Conservation (phyloP, 2,329 filamentous ascomycete genomes). For the Diplodia scrobiculata region DNA sequence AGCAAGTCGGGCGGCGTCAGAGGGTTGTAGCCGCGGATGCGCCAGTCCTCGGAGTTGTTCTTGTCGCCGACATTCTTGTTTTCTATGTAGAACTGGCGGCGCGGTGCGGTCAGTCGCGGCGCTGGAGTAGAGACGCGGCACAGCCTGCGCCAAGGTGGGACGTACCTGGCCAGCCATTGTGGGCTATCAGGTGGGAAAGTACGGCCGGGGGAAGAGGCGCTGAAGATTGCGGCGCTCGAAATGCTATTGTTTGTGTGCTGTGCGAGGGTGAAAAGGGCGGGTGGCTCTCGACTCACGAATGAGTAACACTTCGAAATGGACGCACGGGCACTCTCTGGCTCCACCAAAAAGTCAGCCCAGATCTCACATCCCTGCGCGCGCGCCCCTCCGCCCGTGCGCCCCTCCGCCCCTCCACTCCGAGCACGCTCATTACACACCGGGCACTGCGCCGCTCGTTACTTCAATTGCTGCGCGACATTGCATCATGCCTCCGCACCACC, state of each 20-base stretch:
- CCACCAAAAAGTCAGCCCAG: constrained; percentile 7
- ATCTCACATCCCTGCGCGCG: background rate
- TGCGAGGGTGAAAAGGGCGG: background rate
- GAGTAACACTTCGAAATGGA: constrained; percentile 16
- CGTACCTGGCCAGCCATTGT: constrained; percentile 25
- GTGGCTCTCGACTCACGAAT: constrained; percentile 6
- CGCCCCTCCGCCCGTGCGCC: background rate
- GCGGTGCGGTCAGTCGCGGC: constrained; percentile 7
- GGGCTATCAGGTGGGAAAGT: background rate
- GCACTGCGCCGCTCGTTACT: background rate
- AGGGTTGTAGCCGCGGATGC: constrained; percentile 81
- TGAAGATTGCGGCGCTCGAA: background rate
- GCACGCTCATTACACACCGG: background rate
- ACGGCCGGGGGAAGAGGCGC: background rate
- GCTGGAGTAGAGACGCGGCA: background rate
- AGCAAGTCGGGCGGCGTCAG: constrained; percentile 91
- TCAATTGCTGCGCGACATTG: background rate
- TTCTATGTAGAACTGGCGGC: constrained; percentile 52
- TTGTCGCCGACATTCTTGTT: constrained; percentile 55
- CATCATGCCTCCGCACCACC: background rate
- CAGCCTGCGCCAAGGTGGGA: background rate
- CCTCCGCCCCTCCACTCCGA: background rate
- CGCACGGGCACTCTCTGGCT: constrained; percentile 16
- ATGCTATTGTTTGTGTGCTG: background rate
- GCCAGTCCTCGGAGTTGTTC: constrained; percentile 55